A percentile compares a stretch with the other conserved stretches of the same genome.
Conservation (phyloP, 2,329 filamentous ascomycete species). For the Zasmidium citrigriseum region DNA sequence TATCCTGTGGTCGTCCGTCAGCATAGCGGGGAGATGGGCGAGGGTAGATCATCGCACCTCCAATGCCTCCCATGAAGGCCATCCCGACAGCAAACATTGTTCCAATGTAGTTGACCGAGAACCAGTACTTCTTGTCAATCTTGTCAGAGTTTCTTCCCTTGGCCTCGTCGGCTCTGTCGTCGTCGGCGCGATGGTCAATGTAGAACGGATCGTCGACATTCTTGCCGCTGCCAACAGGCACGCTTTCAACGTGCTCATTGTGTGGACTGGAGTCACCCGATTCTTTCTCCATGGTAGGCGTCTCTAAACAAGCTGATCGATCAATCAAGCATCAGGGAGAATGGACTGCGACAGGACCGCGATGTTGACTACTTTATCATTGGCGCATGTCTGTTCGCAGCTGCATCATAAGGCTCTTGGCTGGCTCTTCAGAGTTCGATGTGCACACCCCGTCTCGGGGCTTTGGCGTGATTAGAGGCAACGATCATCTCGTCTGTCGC, state of each 20-base stretch:
- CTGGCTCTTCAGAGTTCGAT: not conserved
- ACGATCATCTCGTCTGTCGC: not conserved
- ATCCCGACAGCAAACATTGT: constrained; percentile 28
- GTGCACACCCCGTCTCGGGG: not conserved
- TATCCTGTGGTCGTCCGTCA: constrained; percentile 17
- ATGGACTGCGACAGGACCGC: too few relatives aligned
- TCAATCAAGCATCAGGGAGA: too few relatives aligned
- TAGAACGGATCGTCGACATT: constrained; percentile 7
- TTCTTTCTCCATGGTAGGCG: not conserved
- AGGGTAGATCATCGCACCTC: constrained; percentile 12
- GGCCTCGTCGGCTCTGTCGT: constrained; percentile 28
- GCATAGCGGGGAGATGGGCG: not conserved
- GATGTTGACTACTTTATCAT: too few relatives aligned
- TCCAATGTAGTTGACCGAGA: constrained; percentile 27
- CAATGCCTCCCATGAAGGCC: constrained; percentile 30
- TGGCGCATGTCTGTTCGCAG: not conserved
- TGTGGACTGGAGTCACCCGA: not conserved
- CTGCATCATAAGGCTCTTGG: not conserved
- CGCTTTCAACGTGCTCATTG: not conserved
- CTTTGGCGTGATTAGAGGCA: not conserved
- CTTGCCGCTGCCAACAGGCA: not conserved
- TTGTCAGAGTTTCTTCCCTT: constrained; percentile 26
- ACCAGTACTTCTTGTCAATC: constrained; percentile 26
- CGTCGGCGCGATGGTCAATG: constrained; percentile 24
- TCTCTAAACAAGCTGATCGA: too few relatives aligned